Percentiles rank a stretch among this genome's conserved stretches.
Conservation (phyloP, 805 yeast genomes). For the Cyberlindnera bimundalis region DNA sequence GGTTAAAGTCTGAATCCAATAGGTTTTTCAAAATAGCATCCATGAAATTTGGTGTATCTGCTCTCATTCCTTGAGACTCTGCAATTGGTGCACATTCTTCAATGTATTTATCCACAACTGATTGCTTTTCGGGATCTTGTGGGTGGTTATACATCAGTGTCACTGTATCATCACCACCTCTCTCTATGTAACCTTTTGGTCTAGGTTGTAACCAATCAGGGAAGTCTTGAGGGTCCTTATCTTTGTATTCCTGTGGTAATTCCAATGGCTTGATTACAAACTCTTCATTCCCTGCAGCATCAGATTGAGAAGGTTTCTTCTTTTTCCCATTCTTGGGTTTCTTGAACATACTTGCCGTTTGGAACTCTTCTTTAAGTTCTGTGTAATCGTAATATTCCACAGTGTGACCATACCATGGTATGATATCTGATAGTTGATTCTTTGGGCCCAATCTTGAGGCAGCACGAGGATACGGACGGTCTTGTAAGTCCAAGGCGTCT, state of each 20-base stretch:
- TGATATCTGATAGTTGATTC: slow-evolving; percentile 66
- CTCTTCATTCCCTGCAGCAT: slow-evolving; percentile 23
- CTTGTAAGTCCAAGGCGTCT: slow-evolving; percentile 74
- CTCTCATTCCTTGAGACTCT: slow-evolving; percentile 45
- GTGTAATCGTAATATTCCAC: slow-evolving; percentile 59
- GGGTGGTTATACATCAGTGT: slow-evolving; percentile 65
- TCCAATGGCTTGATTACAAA: slow-evolving; percentile 26
- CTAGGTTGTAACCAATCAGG: slow-evolving; percentile 78
- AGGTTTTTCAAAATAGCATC: slow-evolving; percentile 65
- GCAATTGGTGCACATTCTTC: slow-evolving; percentile 57
- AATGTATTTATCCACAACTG: slow-evolving; percentile 51
- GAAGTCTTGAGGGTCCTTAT: slow-evolving; percentile 41
- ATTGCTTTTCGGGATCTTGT: slow-evolving; percentile 23
- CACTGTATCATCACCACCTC: slow-evolving; percentile 72
- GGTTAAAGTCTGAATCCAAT: slow-evolving; percentile 49
- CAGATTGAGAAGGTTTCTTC: slow-evolving; percentile 21
- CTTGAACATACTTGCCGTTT: slow-evolving; percentile 17
- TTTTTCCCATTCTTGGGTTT: slow-evolving; percentile 26
- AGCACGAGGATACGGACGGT: slow-evolving; percentile 77
- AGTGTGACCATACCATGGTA: slow-evolving; percentile 61
- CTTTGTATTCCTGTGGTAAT: slow-evolving; percentile 47
- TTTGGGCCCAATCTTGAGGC: slow-evolving; percentile 71
- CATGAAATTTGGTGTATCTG: slow-evolving; percentile 75
- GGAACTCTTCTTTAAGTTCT: slow-evolving; percentile 20
- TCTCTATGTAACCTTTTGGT: slow-evolving; percentile 77